A percentile compares a stretch with the other conserved stretches of the same genome.
These are phyloP conservation scores for Arachnopeziza araneosa DNA, from an alignment of 2,329 filamentous ascomycete species.

Conservation along the genomic window DNA sequence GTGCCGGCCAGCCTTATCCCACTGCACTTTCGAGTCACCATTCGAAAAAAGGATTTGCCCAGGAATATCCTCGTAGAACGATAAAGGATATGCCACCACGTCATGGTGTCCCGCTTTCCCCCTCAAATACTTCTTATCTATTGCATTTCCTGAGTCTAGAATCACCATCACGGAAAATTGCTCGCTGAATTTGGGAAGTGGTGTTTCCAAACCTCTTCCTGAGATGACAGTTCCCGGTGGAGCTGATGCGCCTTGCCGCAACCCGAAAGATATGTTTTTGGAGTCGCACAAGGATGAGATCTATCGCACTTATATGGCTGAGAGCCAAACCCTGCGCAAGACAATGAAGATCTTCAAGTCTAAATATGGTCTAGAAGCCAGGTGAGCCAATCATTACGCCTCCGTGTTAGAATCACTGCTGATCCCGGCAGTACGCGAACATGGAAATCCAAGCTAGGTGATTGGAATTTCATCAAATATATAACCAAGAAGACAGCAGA, in stretches of 20 bases:
- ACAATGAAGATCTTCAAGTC: background rate
- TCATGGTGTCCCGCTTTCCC: no score
- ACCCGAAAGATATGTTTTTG: background rate
- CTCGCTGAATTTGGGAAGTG: no score
- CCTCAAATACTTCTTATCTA: no score
- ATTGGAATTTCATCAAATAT: background rate
- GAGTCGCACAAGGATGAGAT: background rate
- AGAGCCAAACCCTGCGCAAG: background rate
- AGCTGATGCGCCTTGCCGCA: background rate
- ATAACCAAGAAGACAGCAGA: background rate
- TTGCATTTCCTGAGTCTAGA: no score
- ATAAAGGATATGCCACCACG: no score
- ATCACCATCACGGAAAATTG: no score
- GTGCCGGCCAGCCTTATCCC: no score
- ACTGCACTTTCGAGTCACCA: no score
- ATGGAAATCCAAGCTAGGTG: background rate
- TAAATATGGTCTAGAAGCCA: background rate
- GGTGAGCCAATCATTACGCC: background rate
- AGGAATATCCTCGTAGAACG: no score
- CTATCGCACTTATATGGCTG: background rate
- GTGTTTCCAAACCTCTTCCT: background rate
- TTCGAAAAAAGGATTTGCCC: no score
- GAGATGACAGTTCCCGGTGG: background rate
- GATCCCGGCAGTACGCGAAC: background rate
- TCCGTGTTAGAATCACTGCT: background rate